Conservation (phyloP, 495 filamentous ascomycete genomes). For the Halenospora varia region DNA sequence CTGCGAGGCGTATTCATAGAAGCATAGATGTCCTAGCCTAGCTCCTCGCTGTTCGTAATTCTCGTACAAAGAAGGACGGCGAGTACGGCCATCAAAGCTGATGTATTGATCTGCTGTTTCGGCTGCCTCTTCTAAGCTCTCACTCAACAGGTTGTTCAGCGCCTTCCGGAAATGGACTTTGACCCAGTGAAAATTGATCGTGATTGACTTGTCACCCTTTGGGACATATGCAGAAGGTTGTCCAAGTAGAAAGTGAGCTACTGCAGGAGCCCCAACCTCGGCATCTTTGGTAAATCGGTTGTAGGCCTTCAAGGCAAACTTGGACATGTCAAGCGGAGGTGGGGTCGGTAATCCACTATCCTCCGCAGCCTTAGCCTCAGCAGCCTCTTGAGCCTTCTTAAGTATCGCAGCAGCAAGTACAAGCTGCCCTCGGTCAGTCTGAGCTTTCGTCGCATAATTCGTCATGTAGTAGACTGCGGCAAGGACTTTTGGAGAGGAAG, state of each 20-base stretch:
- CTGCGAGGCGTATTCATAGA: conserved; percentile 16
- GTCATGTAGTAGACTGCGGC: conserved; percentile 15
- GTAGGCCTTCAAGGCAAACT: conserved; percentile 14
- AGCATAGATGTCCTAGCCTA: conserved; percentile 10
- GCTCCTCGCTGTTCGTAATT: conserved; percentile 11
- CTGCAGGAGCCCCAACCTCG: conserved; percentile 11
- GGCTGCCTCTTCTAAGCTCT: not conserved
- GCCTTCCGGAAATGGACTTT: conserved; percentile 6
- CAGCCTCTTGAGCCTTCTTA: conserved; percentile 10
- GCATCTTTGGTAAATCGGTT: conserved; percentile 12
- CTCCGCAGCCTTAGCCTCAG: conserved; percentile 4
- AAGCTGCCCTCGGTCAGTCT: conserved; percentile 11
- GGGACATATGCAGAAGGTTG: conserved; percentile 10
- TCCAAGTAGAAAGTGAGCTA: conserved; percentile 14
- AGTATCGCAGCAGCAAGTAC: conserved; percentile 8
- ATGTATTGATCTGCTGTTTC: conserved; percentile 11
- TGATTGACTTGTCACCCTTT: conserved; percentile 13
- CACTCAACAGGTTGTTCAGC: conserved; percentile 7
- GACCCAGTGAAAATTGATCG: conserved; percentile 16
- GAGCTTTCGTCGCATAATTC: conserved; percentile 13
- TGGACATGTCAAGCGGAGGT: conserved; percentile 15
- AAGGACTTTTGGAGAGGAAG: conserved; percentile 14
- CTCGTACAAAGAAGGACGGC: conserved; percentile 9
- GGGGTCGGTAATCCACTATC: no score
- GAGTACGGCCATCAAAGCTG: conserved; percentile 13